Evolutionary conservation across 768 basidiomycete genomes (phyloP), one percentile per base, ranked within the genome.

Genomic region (Hygrophorus pudorinus): DNA sequence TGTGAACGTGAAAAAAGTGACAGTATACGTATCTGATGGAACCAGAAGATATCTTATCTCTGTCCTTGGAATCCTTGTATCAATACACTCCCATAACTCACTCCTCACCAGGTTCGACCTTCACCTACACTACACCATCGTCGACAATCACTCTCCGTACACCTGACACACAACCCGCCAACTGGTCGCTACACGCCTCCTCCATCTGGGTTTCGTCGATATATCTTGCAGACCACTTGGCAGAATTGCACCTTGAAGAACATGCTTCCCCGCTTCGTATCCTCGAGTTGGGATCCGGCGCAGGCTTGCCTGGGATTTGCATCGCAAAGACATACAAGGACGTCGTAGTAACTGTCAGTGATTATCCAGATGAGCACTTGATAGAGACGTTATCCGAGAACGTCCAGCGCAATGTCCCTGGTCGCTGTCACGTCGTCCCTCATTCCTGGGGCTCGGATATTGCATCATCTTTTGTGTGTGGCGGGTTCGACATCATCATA

Each of bases 111-210:
- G 79, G 77, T 7, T 65, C 72, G 17, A 44, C 65, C 14, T 80
- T 76, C 60, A 67, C 62, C 10, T 78, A 82, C 56, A 54, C 56
- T 6, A 49, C 50, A 42, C 36, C 39, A 48, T 17, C 43, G 9
- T 35, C 48, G 34, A 53, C 54, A 36, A 51, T 46, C 28, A 40
- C 50, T 30, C 31, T 27, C 24, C 48, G 27, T 47, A 42, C 40
- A 1, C 84, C 85, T 9, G 80, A 86, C 54, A 80, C 84, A 9
- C 63, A 71, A 9, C 64, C 79, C 16, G 65, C 69, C 13, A 85
- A 87, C 53, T 88, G 85, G 85, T 67, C 74, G 1, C 59, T 88
- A 2, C 85, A 89, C 46, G 86, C 85, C 1, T 79, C 81, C 17
- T 81, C 81, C 12, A 76, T 88, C 54, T 89, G 84, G 86, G 62